phyloP scores from a whole-genome alignment of 176 grass and related monocot species.

The Dendrocalamus sinicus region DNA sequence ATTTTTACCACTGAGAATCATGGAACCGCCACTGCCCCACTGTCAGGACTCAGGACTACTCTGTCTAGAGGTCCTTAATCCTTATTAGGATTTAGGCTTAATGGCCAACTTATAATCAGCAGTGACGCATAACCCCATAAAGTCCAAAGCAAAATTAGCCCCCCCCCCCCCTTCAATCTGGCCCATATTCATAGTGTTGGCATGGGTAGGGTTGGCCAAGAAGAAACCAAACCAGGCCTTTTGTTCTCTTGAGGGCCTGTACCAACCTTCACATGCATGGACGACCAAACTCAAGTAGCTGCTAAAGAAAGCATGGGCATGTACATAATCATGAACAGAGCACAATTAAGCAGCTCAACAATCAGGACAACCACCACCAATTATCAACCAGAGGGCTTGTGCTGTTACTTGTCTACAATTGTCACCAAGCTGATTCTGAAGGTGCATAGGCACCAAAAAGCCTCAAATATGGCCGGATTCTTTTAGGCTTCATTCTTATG shows the following conservation, averaged over 20 bases:
- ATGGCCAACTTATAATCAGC: background rate
- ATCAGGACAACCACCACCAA: conserved; percentile 6
- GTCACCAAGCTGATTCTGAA: background rate
- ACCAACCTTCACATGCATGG: background rate
- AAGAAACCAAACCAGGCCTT: background rate
- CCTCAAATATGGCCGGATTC: background rate
- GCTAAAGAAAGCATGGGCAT: background rate
- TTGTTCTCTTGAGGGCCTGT: background rate
- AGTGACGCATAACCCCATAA: background rate
- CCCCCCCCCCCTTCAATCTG: background rate
- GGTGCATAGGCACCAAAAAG: background rate
- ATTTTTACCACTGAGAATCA: too few relatives aligned
- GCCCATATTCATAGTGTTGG: background rate
- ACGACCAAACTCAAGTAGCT: background rate
- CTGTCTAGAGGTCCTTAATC: background rate
- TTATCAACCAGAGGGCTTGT: background rate
- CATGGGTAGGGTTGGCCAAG: background rate
- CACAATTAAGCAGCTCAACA: conserved; percentile 6
- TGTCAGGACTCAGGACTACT: background rate
- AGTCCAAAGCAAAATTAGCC: background rate
- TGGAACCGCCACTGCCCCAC: background rate
- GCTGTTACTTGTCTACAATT: conserved; percentile 7
- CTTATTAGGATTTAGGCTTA: background rate
- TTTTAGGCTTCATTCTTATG: too few relatives aligned
- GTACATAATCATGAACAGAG: background rate